Conservation (phyloP, 2,329 filamentous ascomycete genomes). For the Cryphonectria parasitica region DNA sequence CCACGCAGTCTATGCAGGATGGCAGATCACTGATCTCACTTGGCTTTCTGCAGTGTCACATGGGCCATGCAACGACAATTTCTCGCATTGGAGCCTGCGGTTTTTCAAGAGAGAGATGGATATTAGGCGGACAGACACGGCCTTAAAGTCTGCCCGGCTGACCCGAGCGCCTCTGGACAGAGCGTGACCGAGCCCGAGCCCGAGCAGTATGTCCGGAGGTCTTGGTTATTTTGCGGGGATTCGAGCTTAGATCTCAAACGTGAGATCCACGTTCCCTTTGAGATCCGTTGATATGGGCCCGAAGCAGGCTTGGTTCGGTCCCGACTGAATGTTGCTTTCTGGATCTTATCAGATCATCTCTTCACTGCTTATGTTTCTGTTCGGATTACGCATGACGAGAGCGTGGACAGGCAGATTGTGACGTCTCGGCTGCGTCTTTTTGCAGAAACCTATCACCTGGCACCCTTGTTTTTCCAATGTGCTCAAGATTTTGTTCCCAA, state of each 20-base stretch:
- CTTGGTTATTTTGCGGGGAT: not conserved
- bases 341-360: conserved; percentile 11
- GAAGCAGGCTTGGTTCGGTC: not conserved
- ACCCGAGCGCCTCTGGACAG: not conserved
- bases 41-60: not conserved
- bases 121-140: not conserved
- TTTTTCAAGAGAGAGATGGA: not conserved
- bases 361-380: no score
- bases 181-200: not conserved
- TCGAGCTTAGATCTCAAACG: not conserved
- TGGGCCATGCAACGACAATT: conserved; percentile 2
- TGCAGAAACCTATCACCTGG: not conserved
- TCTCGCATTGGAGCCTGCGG: not conserved
- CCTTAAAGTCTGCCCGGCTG: conserved; percentile 10
- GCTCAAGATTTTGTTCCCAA: not conserved
- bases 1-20: not conserved
- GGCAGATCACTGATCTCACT: not conserved
- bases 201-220: not conserved
- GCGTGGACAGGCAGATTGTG: not conserved
- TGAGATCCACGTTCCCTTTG: not conserved
- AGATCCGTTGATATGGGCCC: not conserved
- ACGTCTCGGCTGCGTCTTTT: not conserved
- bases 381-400: not conserved
- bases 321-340: not conserved
- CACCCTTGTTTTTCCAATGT: not conserved